Base-by-base conservation (phyloP, 306 rosid genomes). In the Echinosophora koreensis region DNA sequence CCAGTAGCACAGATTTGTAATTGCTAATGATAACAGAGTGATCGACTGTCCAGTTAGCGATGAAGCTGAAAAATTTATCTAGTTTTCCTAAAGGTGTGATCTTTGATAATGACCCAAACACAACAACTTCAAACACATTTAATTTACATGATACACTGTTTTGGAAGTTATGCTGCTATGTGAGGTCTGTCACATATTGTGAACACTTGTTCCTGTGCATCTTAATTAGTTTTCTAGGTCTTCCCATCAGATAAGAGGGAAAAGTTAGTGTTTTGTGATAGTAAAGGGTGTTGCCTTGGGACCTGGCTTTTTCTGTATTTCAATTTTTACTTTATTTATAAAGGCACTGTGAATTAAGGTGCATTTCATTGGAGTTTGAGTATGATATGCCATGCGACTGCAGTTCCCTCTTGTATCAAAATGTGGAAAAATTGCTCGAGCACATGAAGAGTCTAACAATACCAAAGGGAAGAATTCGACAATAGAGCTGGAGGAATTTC, bases 341-440 rank as follows among this genome's bases (percentile, higher is more conserved):
- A 67, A 18, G 65, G 64, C 47, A 41, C 10, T 2, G 35, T 28
- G 63, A 28, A 52, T 38, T 60, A 54, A 11, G 61, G 13, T n/a
- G 18, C 51, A 4, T 59, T 51, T 54, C 80, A 13, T 27, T 80
- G 74, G 66, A 80, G 64, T 74, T 54, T 71, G 62, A 77, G 44
- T 80, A 60, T 68, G 80, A 78, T 75, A 41, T 75, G 37, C 32
- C 15, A 38, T 74, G 80, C 69, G 58, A 59, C 65, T 92, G 85
- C 98, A 95, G 97, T 95, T 95, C 85, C 97, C 98, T 82, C 94
- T 95, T 78, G 69, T 92, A 69, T 86, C 95, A 37, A 95, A 86
- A 84, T 90, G 93, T 78, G 96, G 98, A 58, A 95, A 89, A 87
- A 83, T 92, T 61, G 90, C 86, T 28, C 71, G 46, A 37, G 74